phyloP scores from a whole-genome alignment of 768 basidiomycete genomes.

The Naganishia kalamii region DNA sequence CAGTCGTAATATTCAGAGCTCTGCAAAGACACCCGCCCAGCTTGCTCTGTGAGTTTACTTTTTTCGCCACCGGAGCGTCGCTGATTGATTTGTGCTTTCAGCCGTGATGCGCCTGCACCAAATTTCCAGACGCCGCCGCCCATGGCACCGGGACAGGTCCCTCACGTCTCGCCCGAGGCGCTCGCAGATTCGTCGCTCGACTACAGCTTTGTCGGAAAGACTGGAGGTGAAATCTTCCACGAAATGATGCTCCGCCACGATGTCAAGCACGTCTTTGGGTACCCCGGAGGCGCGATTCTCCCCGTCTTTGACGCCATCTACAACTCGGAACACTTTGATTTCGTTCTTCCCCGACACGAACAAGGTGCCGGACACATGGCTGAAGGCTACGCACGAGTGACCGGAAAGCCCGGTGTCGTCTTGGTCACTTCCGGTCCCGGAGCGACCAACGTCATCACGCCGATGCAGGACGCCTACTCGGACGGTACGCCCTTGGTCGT shows the following conservation, averaged over 20 bases:
- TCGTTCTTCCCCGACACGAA: conserved; percentile 91
- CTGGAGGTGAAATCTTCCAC: conserved; percentile 96
- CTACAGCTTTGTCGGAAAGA: conserved; percentile 83
- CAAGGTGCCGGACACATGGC: conserved; percentile 99
- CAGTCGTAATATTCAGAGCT: conserved; percentile 66
- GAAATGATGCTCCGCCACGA: conserved; percentile 98
- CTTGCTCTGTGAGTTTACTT: conserved; percentile 55
- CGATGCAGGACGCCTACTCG: conserved; percentile 93
- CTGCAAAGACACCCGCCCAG: conserved; percentile 60
- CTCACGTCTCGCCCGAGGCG: conserved; percentile 29
- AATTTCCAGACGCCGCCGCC: conserved; percentile 40
- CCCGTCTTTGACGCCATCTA: conserved; percentile 99
- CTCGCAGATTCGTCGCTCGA: conserved; percentile 48
- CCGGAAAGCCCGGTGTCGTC: conserved; percentile 93
- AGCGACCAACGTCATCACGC: conserved; percentile 94
- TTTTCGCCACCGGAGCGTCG: background rate
- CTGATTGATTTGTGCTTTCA: conserved; percentile 34
- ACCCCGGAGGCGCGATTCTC: conserved; percentile 91
- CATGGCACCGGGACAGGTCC: conserved; percentile 31
- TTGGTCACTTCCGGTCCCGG: conserved; percentile 97
- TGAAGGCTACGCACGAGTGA: conserved; percentile 94
- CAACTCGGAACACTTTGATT: conserved; percentile 89
- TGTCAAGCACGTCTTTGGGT: conserved; percentile 95
- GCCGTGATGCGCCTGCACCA: conserved; percentile 62
- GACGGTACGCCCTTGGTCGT: conserved; percentile 93